Evolutionary conservation across 2,329 filamentous ascomycete species (phyloP).

Genomic region (Myriangium duriaei): DNA sequence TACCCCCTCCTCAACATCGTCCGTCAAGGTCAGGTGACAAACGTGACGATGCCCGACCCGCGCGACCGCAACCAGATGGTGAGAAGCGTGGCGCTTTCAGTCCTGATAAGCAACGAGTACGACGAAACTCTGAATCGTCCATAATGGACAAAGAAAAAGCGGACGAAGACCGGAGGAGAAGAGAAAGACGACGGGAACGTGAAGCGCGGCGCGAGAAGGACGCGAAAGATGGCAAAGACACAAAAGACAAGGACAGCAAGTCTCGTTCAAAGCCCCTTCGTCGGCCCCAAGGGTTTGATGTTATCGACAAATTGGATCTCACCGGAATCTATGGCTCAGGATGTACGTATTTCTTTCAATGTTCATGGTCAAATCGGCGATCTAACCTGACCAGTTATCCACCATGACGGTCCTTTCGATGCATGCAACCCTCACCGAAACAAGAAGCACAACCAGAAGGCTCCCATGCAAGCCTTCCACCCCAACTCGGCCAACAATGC

Average conservation of each 20-base stretch:
- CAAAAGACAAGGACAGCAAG: conserved; percentile 33
- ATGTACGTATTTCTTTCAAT: conserved; percentile 44
- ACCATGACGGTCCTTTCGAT: conserved; percentile 95
- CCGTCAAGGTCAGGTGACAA: conserved; percentile 54
- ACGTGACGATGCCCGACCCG: conserved; percentile 27
- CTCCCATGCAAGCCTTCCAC: conserved; percentile 94
- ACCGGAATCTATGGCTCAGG: conserved; percentile 92
- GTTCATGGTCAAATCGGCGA: neutral
- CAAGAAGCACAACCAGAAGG: conserved; percentile 64
- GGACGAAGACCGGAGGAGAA: conserved; percentile 46
- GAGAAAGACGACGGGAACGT: conserved; percentile 33
- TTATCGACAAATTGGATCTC: conserved; percentile 94
- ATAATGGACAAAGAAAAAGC: conserved; percentile 51
- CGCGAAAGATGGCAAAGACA: conserved; percentile 14
- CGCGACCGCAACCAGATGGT: conserved; percentile 25
- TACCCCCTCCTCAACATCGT: conserved; percentile 42
- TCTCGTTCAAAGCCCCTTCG: conserved; percentile 19
- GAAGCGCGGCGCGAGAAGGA: conserved; percentile 36
- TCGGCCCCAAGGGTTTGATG: conserved; percentile 50
- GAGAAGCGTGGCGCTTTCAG: conserved; percentile 35
- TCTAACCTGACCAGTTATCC: conserved; percentile 55
- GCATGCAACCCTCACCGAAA: conserved; percentile 93
- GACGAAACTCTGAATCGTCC: conserved; percentile 72
- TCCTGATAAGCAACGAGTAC: conserved; percentile 37
- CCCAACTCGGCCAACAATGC: conserved; percentile 87